These are phyloP conservation scores for Cladophialophora yegresii DNA, from an alignment of 2,329 filamentous ascomycete species.

Conservation along the genomic window DNA sequence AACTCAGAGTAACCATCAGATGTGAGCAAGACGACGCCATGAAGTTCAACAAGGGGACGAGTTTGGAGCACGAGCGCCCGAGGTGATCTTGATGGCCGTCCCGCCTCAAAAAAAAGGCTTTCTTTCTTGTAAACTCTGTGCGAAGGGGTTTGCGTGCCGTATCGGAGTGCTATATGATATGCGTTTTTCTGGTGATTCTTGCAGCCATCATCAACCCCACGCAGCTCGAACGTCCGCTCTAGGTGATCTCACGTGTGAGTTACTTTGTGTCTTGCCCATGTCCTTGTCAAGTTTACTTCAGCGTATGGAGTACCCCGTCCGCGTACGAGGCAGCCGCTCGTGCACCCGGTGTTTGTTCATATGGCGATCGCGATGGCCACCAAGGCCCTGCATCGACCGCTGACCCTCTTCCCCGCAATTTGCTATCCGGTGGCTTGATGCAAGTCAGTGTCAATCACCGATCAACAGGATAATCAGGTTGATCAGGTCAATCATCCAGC, in stretches of 20 bases:
- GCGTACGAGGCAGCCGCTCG: not conserved
- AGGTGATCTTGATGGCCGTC: not conserved
- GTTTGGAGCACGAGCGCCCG: not conserved
- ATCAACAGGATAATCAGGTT: slow-evolving; percentile 6
- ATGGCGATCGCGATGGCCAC: not conserved
- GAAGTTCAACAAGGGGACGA: not conserved
- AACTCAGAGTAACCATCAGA: not conserved
- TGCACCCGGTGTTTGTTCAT: not conserved
- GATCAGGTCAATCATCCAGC: not conserved
- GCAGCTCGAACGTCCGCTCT: not conserved
- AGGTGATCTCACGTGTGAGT: not conserved
- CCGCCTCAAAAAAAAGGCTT: not conserved
- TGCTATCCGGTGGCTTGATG: slow-evolving; percentile 15
- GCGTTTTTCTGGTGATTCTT: not conserved
- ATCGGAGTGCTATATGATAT: not conserved
- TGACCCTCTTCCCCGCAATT: slow-evolving; percentile 14
- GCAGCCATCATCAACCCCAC: not conserved
- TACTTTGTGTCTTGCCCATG: not conserved
- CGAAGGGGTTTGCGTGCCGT: too few species aligned
- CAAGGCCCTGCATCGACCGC: not conserved
- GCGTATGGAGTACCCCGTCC: not conserved
- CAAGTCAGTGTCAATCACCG: slow-evolving; percentile 10
- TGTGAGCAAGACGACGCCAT: not conserved
- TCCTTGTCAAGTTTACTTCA: not conserved
- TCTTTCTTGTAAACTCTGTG: not conserved